Conservation (phyloP, 495 filamentous ascomycete species). For the Neurospora sp. region DNA sequence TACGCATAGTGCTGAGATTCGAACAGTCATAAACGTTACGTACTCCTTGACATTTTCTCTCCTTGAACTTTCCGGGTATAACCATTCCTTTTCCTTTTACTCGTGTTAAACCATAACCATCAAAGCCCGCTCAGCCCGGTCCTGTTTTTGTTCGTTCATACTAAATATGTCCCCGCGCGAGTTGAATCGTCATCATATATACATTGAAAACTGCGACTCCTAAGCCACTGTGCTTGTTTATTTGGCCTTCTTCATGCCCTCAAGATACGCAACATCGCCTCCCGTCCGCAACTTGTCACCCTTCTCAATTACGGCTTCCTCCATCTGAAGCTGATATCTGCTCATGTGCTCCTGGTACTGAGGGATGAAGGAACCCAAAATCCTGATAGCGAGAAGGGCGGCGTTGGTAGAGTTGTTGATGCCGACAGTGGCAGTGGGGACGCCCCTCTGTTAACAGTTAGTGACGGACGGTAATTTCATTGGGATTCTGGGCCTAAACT, state of each 20-base stretch:
- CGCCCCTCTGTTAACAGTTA: conserved; percentile 38
- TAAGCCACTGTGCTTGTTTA: neutral
- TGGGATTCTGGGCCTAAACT: conserved; percentile 8
- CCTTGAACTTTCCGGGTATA: neutral
- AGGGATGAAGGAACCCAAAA: conserved; percentile 61
- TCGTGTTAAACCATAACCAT: neutral
- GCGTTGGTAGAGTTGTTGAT: conserved; percentile 94
- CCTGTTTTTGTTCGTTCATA: neutral
- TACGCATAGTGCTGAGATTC: neutral
- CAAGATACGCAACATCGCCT: conserved; percentile 61
- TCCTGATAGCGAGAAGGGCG: conserved; percentile 76
- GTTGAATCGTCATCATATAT: neutral
- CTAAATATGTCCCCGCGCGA: neutral
- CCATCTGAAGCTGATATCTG: conserved; percentile 53
- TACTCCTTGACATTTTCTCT: neutral
- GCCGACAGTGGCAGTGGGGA: conserved; percentile 80
- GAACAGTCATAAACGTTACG: neutral
- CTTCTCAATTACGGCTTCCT: conserved; percentile 55
- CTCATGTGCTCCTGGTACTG: conserved; percentile 50
- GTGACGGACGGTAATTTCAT: neutral
- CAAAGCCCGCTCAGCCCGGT: neutral
- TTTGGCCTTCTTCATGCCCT: conserved; percentile 12
- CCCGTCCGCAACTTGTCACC: conserved; percentile 52
- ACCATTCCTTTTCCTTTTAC: neutral
- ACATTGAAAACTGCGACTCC: neutral